Evolutionary conservation across 805 yeast species (phyloP).

Genomic region (Kuraishia piskuri): DNA sequence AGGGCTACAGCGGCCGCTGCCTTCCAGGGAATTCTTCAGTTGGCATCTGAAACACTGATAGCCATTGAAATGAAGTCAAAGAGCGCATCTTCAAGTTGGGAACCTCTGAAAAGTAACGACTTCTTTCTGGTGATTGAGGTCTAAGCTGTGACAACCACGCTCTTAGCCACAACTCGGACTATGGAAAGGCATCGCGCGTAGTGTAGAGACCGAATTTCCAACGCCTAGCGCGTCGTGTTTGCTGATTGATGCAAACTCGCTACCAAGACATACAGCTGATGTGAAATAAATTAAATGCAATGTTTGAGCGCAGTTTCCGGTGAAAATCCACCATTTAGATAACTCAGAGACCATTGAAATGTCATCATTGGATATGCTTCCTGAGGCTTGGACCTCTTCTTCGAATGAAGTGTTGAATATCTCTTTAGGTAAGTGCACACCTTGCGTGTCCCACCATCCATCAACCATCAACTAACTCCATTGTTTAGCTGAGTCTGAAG

Average conservation of each 20-base stretch:
- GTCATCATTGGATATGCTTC: constrained; percentile 14
- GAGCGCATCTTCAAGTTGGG: neutral
- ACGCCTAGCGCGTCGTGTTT: neutral
- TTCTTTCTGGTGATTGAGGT: neutral
- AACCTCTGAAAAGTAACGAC: neutral
- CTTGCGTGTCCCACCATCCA: neutral
- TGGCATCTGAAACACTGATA: constrained; percentile 4
- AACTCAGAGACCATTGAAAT: neutral
- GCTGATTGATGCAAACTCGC: neutral
- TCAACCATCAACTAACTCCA: neutral
- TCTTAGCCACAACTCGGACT: neutral
- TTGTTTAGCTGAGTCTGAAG: constrained; percentile 41
- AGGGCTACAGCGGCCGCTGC: neutral
- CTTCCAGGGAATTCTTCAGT: constrained; percentile 9
- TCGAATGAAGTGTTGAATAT: constrained; percentile 62
- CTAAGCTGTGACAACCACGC: neutral
- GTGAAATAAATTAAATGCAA: too few species aligned
- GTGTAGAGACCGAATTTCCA: neutral
- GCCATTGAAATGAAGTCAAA: neutral
- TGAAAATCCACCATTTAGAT: too few species aligned
- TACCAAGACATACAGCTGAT: too few species aligned
- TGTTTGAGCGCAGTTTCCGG: too few species aligned
- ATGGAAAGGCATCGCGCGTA: neutral
- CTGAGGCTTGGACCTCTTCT: constrained; percentile 68
- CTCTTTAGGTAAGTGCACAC: constrained; percentile 23